Evolutionary conservation across 169 alveolate species (phyloP).

Genomic region (Miamiensis avidus): DNA sequence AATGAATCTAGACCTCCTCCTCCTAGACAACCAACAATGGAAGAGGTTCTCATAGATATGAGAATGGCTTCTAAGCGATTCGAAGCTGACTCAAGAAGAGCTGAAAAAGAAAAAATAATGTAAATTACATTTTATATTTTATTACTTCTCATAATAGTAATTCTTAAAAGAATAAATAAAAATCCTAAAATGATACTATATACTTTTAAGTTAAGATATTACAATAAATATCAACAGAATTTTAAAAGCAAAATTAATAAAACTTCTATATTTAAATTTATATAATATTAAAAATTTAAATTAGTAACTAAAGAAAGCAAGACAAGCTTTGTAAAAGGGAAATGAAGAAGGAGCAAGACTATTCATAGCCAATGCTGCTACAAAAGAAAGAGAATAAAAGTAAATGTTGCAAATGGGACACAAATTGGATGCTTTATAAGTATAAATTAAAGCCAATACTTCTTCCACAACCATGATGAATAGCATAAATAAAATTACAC

Average conservation of each 20-base stretch:
- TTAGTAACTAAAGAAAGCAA: constrained; percentile 18
- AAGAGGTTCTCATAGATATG: constrained; percentile 39
- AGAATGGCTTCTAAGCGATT: constrained; percentile 44
- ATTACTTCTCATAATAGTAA: too few relatives aligned
- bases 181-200: too few relatives aligned
- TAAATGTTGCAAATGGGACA: constrained; percentile 38
- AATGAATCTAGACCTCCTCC: constrained; percentile 17
- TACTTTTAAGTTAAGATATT: too few relatives aligned
- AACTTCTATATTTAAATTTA: not conserved
- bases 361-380: constrained; percentile 29
- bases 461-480: constrained; percentile 26
- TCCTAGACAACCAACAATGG: constrained; percentile 34
- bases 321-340: constrained; percentile 33
- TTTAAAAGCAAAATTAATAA: too few relatives aligned
- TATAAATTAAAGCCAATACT: constrained; percentile 27
- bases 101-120: constrained; percentile 35
- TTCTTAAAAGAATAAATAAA: too few relatives aligned
- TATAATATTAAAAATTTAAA: too few relatives aligned
- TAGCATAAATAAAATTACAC: constrained; percentile 37
- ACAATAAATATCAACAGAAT: too few relatives aligned
- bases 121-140: too few relatives aligned
- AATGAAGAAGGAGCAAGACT: constrained; percentile 51
- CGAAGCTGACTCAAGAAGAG: constrained; percentile 41
- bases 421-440: constrained; percentile 29
- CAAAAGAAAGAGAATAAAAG: constrained; percentile 31